Conservation (phyloP, 257 asterid genomes). For the Vinca minor region DNA sequence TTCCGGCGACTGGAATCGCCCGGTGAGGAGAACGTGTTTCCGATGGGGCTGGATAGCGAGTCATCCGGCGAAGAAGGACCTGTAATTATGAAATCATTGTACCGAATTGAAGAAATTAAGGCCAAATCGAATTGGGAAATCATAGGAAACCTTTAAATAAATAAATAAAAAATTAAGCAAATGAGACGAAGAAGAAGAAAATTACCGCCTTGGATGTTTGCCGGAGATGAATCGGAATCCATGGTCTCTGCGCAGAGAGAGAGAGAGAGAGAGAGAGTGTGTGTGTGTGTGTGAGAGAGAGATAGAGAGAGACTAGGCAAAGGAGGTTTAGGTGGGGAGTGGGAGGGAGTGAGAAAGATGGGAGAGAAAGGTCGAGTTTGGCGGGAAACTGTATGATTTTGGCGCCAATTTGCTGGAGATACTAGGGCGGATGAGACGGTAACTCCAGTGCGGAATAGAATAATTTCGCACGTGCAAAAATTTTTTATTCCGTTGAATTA, state of each 20-base stretch:
- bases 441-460: no score
- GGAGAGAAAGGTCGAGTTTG: conserved; percentile 16
- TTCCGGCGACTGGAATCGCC: conserved; percentile 49
- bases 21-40: conserved; percentile 73
- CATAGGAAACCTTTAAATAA: no score
- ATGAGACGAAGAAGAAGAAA: background rate
- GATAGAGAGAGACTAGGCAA: no score
- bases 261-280: no score
- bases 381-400: conserved; percentile 25
- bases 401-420: conserved; percentile 25
- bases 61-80: conserved; percentile 73
- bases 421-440: no score
- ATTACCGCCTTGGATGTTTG: conserved; percentile 40
- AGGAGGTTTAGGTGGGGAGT: background rate
- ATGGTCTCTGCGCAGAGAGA: conserved; percentile 18
- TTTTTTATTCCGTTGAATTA: no score
- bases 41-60: no score
- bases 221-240: conserved; percentile 84
- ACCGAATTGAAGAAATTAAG: no score
- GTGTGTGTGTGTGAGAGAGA: no score
- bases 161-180: background rate
- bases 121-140: no score
- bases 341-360: background rate
- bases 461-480: no score
- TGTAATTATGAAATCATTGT: conserved; percentile 17